Conservation (phyloP, 176 grass and related monocot genomes). For the Avena sativa region DNA sequence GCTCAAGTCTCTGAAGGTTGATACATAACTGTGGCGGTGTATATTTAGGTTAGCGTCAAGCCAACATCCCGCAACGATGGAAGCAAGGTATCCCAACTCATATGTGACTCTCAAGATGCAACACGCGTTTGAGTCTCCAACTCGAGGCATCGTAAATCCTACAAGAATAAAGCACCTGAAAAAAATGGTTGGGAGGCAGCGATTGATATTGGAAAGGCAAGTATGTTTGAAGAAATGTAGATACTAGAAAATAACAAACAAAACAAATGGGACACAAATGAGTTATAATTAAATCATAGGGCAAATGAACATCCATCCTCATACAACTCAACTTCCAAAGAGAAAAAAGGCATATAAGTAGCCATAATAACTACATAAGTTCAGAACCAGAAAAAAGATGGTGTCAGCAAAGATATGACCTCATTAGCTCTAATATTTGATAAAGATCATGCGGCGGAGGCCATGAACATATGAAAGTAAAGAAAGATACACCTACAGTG, state of each 20-base stretch:
- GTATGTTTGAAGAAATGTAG: background rate
- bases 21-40: background rate
- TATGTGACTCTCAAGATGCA: conserved; percentile 1
- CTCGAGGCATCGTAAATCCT: background rate
- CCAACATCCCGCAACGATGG: conserved; percentile 9
- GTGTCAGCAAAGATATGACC: background rate
- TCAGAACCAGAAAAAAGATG: background rate
- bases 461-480: background rate
- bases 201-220: background rate
- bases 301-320: background rate
- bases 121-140: background rate
- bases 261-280: background rate
- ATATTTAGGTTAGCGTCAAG: background rate
- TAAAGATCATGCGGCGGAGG: background rate
- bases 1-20: background rate
- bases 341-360: background rate
- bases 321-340: background rate
- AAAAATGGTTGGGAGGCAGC: background rate
- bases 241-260: background rate
- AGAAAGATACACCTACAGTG: background rate
- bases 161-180: background rate
- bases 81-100: conserved; percentile 11
- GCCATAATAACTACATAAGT: background rate
- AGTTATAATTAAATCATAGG: background rate
- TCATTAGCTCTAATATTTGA: background rate